phyloP scores from a whole-genome alignment of 495 filamentous ascomycete genomes.

The Neurospora sublineolata region DNA sequence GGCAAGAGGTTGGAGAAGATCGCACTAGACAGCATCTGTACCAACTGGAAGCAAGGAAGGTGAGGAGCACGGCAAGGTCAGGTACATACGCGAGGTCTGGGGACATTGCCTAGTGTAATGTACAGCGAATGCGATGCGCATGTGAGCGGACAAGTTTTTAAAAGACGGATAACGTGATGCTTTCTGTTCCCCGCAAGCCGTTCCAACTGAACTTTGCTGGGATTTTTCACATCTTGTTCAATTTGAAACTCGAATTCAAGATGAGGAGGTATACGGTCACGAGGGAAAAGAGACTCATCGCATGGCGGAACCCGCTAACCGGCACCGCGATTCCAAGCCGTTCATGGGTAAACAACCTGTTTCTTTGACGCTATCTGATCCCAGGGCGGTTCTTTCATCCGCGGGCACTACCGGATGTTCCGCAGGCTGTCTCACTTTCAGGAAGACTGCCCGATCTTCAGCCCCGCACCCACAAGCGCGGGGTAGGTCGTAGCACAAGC shows the following conservation, averaged over 20 bases:
- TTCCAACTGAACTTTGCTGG: neutral
- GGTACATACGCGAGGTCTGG: neutral
- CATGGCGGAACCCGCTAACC: neutral
- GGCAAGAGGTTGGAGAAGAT: neutral
- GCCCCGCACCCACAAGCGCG: neutral
- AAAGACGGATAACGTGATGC: neutral
- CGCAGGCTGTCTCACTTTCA: neutral
- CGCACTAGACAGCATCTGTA: neutral
- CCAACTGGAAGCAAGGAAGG: neutral
- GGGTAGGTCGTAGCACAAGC: neutral
- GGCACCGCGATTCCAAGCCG: neutral
- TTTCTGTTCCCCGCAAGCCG: neutral
- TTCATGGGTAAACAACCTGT: neutral
- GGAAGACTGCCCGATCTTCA: neutral
- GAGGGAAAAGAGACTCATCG: neutral
- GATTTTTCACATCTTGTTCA: neutral
- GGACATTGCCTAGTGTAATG: neutral
- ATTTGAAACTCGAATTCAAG: neutral
- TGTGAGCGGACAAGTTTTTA: neutral
- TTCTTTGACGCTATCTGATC: neutral
- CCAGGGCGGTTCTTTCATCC: neutral
- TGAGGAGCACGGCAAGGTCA: neutral
- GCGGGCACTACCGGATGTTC: neutral
- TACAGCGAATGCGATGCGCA: neutral
- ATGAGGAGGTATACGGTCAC: neutral